These are phyloP conservation scores for Singerocomus rubriflavus DNA, from an alignment of 1,284 basidiomycete genomes.

Conservation along the genomic window DNA sequence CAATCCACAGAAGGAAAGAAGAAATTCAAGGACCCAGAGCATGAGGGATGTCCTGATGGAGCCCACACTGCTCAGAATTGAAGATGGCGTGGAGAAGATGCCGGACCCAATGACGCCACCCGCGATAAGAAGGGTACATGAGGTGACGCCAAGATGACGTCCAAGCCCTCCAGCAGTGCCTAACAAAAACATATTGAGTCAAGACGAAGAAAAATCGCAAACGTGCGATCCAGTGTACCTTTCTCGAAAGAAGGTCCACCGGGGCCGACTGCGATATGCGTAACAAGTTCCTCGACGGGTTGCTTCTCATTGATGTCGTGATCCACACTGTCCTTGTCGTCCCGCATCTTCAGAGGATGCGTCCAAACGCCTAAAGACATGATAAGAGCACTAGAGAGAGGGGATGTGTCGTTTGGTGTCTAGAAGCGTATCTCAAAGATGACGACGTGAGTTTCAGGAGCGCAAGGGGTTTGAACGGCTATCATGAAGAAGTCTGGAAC, in stretches of 20 bases:
- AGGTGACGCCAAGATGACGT: constrained; percentile 47
- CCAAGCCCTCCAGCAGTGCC: constrained; percentile 49
- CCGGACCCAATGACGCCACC: constrained; percentile 59
- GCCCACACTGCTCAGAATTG: constrained; percentile 48
- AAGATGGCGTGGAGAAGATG: constrained; percentile 62
- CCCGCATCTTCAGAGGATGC: constrained; percentile 3
- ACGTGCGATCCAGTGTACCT: constrained; percentile 16
- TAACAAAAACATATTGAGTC: constrained; percentile 12
- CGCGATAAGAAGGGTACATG: constrained; percentile 48
- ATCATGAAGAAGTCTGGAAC: too few relatives aligned
- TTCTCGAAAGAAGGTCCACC: constrained; percentile 30
- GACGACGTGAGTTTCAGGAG: background rate
- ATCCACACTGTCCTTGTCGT: background rate
- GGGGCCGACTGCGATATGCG: constrained; percentile 12
- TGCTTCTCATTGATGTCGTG: background rate
- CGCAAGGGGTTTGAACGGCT: background rate
- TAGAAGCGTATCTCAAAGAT: background rate
- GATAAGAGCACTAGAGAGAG: background rate
- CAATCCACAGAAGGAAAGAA: constrained; percentile 50
- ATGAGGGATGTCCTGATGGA: constrained; percentile 53
- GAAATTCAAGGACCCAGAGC: constrained; percentile 56
- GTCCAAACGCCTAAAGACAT: constrained; percentile 11
- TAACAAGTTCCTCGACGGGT: background rate
- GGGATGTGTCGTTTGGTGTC: background rate
- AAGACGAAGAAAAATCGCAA: too few relatives aligned